phyloP scores from a whole-genome alignment of 1,139 yeast genomes.

The Eremothecium gossypii region DNA sequence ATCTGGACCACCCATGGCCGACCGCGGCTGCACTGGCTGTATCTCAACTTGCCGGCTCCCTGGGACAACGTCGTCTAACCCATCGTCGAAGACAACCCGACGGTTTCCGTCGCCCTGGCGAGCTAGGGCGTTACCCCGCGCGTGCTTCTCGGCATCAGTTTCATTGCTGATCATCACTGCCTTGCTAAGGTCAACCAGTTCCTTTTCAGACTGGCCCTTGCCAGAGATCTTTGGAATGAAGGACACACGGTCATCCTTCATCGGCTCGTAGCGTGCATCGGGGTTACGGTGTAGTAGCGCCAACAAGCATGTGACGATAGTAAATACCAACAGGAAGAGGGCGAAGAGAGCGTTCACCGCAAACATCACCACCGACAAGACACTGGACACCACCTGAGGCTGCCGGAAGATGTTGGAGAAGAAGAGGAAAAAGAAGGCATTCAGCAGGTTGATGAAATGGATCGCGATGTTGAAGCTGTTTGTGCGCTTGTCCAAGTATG shows the following conservation, averaged over 20 bases:
- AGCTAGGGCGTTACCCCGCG: conserved; percentile 20
- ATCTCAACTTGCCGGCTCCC: conserved; percentile 6
- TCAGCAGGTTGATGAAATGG: conserved; percentile 66
- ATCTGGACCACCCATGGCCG: conserved; percentile 29
- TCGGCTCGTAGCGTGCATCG: conserved; percentile 90
- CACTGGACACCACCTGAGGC: conserved; percentile 79
- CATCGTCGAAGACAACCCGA: conserved; percentile 22
- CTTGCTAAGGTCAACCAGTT: conserved; percentile 78
- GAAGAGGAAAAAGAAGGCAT: conserved; percentile 79
- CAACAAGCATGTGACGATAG: conserved; percentile 76
- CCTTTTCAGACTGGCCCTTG: conserved; percentile 40
- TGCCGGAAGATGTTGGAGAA: conserved; percentile 78
- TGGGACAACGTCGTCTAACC: conserved; percentile 19
- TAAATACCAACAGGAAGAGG: conserved; percentile 67
- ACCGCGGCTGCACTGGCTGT: conserved; percentile 28
- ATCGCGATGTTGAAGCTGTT: conserved; percentile 85
- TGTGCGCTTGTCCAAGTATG: conserved; percentile 91
- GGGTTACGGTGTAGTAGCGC: conserved; percentile 87
- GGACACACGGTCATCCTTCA: conserved; percentile 93
- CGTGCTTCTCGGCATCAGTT: conserved; percentile 27
- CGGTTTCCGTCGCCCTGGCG: conserved; percentile 13
- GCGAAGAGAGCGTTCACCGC: conserved; percentile 86
- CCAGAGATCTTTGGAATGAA: conserved; percentile 49
- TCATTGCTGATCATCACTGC: conserved; percentile 79
- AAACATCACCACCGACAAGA: conserved; percentile 89